Conservation (phyloP, 179 eudicot genomes). For the Beta lomatogona region DNA sequence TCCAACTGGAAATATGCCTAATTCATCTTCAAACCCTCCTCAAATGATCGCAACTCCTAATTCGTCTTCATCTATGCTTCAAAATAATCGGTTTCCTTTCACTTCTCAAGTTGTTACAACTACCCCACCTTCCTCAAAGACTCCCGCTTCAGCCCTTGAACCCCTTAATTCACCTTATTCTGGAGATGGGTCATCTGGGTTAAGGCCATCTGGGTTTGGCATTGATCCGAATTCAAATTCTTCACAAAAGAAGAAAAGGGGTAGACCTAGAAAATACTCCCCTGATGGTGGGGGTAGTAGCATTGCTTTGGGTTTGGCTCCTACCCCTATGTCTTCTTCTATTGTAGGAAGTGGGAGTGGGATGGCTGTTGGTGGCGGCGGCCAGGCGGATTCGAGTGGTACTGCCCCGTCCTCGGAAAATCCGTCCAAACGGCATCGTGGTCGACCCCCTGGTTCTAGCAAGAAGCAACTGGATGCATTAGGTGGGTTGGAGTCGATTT, state of each 20-base stretch:
- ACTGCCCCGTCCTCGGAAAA: conserved; percentile 42
- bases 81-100: conserved; percentile 49
- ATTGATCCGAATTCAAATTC: conserved; percentile 26
- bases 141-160: conserved; percentile 22
- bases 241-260: conserved; percentile 69
- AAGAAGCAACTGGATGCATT: conserved; percentile 80
- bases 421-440: conserved; percentile 57
- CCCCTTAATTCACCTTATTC: conserved; percentile 35
- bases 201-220: conserved; percentile 36
- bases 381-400: conserved; percentile 37
- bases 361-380: conserved; percentile 13
- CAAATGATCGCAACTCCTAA: conserved; percentile 41
- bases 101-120: conserved; percentile 28
- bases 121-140: conserved; percentile 27
- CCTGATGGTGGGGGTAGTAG: conserved; percentile 55
- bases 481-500: conserved; percentile 36
- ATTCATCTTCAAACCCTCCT: conserved; percentile 22
- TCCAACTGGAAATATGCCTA: conserved; percentile 8
- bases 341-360: conserved; percentile 22
- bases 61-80: conserved; percentile 33
- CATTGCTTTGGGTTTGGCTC: conserved; percentile 66
- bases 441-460: conserved; percentile 74
- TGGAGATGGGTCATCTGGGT: conserved; percentile 42
- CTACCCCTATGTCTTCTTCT: conserved; percentile 44
- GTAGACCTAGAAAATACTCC: conserved; percentile 86